Evolutionary conservation across 305 asterid genomes (phyloP).

Genomic region (Ilex paraguariensis): DNA sequence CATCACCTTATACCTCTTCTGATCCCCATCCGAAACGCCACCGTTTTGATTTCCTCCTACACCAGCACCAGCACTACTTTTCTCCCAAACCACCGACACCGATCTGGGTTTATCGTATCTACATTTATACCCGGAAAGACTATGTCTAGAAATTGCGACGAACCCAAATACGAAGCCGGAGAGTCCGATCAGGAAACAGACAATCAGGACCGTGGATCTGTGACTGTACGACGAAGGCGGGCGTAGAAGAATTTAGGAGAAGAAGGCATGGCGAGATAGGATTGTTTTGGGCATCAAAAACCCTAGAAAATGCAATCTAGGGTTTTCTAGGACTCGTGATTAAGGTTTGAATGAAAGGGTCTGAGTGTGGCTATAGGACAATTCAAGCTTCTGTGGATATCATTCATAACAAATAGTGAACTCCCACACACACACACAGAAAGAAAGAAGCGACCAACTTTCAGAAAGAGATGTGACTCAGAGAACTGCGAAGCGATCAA

Average conservation of each 20-base stretch:
- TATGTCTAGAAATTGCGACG: conserved; percentile 37
- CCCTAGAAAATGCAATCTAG: too few species aligned
- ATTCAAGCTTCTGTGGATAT: too few species aligned
- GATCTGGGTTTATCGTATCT: conserved; percentile 52
- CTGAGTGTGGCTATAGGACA: too few species aligned
- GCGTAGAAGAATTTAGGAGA: conserved; percentile 67
- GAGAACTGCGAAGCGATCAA: too few species aligned
- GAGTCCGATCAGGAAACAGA: conserved; percentile 41
- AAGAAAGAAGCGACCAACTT: too few species aligned
- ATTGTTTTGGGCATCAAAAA: too few species aligned
- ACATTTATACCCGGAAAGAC: conserved; percentile 35
- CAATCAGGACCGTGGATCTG: conserved; percentile 47
- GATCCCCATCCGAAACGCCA: conserved; percentile 30
- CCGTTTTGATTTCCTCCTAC: conserved; percentile 1
- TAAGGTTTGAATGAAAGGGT: too few species aligned
- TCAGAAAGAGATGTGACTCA: too few species aligned
- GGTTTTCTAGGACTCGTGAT: too few species aligned
- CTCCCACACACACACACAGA: too few species aligned
- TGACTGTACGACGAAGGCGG: conserved; percentile 29
- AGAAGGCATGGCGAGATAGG: conserved; percentile 41
- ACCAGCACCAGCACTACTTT: conserved; percentile 23
- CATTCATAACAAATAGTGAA: too few species aligned
- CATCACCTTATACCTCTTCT: conserved; percentile 73
- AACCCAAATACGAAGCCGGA: conserved; percentile 50
- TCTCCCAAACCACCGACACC: conserved; percentile 81